Evolutionary conservation across 2,329 filamentous ascomycete genomes (phyloP), one percentile per base, ranked within the genome.

Genomic region (Biscogniauxia mediterranea): DNA sequence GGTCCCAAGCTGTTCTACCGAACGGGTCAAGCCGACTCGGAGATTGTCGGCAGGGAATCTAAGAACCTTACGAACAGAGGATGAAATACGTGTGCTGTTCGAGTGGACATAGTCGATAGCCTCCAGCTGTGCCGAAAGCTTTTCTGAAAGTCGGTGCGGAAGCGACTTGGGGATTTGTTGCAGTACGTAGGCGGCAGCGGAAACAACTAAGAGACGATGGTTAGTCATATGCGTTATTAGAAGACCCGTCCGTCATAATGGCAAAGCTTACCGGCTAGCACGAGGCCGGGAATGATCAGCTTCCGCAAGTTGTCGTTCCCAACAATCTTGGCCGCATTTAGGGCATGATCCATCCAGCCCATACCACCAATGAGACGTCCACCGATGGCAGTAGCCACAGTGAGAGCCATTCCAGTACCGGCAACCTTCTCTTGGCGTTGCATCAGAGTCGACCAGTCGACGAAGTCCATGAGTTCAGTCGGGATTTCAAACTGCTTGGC

Each of bases 401-500:
- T 99, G 72, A 99, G 83, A 5, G 94, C 95, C 89, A 99, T 93
- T 65, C 95, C 91, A 2, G 93, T 96, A 49, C 94, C 92, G 5
- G 94, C 93, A 59, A 96, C 83, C 82, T 98, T 99, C 77, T 99
- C 95, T 74, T 98, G 94, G 58, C 88, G 85, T 71, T 97, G 92
- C 79, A 96, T 84, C 5, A 98, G 78, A 11, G 87, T 90, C 19
- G 87, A 83, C 75, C 93, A 83, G 75, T 99, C 95, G 70, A 99
- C 91, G 81, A 99, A 98, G 78, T 99, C 95, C 84, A 84, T 90
- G 0, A 97, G 69, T 72, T 99, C 93, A 3, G 95, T 91, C 58
- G 95, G 87, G 20, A 97, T 88, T 63, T 97, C 88, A 17, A 98
- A 88, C 72, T 96, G 89, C 65, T 92, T 87, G 5, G 92, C 93